Conservation (phyloP, 2,329 filamentous ascomycete species). For the Aspergillus sp. region DNA sequence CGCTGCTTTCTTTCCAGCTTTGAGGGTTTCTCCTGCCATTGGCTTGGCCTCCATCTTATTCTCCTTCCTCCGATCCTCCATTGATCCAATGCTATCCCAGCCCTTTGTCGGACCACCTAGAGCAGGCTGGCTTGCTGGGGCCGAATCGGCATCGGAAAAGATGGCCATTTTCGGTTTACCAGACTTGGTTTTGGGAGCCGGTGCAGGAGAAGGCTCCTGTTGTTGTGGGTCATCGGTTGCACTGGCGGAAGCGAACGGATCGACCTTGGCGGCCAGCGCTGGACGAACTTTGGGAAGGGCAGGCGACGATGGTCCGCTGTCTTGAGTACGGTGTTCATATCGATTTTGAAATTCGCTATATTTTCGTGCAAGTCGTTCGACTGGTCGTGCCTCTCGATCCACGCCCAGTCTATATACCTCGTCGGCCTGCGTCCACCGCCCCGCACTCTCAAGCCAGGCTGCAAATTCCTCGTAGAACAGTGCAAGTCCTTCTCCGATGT, state of each 20-base stretch:
- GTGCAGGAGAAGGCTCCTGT: slow-evolving; percentile 46
- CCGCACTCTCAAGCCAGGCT: slow-evolving; percentile 79
- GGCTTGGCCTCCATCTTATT: slow-evolving; percentile 81
- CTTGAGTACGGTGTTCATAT: slow-evolving; percentile 61
- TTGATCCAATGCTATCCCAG: slow-evolving; percentile 87
- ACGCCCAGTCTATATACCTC: slow-evolving; percentile 91
- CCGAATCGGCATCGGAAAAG: slow-evolving; percentile 72
- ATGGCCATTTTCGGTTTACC: slow-evolving; percentile 81
- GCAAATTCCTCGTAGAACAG: slow-evolving; percentile 97
- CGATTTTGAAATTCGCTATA: slow-evolving; percentile 87
- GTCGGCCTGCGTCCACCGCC: slow-evolving; percentile 83
- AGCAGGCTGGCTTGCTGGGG: slow-evolving; percentile 53
- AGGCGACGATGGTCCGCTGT: slow-evolving; percentile 71
- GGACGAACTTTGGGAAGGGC: slow-evolving; percentile 79
- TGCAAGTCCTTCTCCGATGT: slow-evolving; percentile 79
- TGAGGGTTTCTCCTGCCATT: slow-evolving; percentile 87
- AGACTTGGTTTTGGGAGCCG: slow-evolving; percentile 53
- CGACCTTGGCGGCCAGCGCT: slow-evolving; percentile 77
- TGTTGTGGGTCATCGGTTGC: slow-evolving; percentile 62
- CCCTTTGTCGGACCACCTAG: slow-evolving; percentile 59
- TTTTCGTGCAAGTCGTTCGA: slow-evolving; percentile 77
- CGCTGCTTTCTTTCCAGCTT: slow-evolving; percentile 77
- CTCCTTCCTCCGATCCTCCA: slow-evolving; percentile 89
- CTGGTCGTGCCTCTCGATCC: slow-evolving; percentile 78
- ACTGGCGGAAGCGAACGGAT: slow-evolving; percentile 66